A percentile compares a stretch with the other conserved stretches of the same genome.
phyloP scores from a whole-genome alignment of 345 rosid genomes.

The Hibiscus syriacus region DNA sequence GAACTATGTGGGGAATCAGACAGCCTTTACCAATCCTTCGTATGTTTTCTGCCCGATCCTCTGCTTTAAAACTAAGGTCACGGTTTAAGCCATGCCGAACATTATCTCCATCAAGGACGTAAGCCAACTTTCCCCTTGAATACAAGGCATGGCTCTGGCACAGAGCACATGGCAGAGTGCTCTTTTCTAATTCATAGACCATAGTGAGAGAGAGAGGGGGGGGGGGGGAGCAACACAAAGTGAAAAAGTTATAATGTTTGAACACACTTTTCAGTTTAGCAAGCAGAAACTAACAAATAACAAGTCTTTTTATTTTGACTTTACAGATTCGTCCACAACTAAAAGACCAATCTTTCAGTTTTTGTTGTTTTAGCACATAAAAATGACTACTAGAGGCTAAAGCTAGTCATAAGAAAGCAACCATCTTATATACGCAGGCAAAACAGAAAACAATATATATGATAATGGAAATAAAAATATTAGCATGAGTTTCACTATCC shows the following conservation, averaged over 20 bases:
- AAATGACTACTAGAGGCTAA: background rate
- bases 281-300: background rate
- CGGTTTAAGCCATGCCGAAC: conserved; percentile 70
- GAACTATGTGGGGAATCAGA: background rate
- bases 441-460: background rate
- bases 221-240: background rate
- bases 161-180: conserved; percentile 77
- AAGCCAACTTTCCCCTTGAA: conserved; percentile 58
- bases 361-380: background rate
- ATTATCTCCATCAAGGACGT: conserved; percentile 80
- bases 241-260: background rate
- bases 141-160: conserved; percentile 46
- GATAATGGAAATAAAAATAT: background rate
- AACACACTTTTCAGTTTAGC: background rate
- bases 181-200: conserved; percentile 44
- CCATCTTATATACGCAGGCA: background rate
- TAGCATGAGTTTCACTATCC: background rate
- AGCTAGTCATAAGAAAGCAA: background rate
- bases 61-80: conserved; percentile 59
- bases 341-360: background rate
- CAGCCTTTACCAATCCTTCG: conserved; percentile 52
- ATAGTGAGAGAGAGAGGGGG: background rate
- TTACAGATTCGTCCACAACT: background rate
- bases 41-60: conserved; percentile 72
- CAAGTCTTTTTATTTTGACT: background rate